Base-by-base conservation (phyloP, 768 basidiomycete species). In the Podaxis sp. region DNA sequence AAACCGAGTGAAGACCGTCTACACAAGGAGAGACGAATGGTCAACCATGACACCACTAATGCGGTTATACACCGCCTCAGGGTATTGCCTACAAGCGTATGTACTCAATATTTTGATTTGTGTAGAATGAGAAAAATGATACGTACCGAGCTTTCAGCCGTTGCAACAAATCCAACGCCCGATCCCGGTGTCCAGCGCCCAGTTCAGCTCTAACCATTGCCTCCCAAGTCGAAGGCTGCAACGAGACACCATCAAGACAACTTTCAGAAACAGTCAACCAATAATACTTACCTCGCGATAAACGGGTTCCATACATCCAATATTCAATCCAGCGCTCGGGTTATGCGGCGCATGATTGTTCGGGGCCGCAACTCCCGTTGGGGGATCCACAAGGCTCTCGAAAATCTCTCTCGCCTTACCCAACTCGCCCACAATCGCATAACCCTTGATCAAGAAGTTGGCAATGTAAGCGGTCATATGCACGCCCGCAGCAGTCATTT, bases 391-490 rank as follows among this genome's bases (percentile, higher is more conserved):
- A 71, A 99, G 79, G 8, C 80, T 73, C 73, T 95, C 93, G 73
- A 99, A 99, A 60, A 96, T 76, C 38, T 72, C 75, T 40, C 96
- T 81, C 1, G 96, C 88, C 59, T 84, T 79, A 15, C 85, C 87
- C 59, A 98, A 79, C 46, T 89, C 79, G 17, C 89, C 88, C 1
- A 80, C 82, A 28, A 87, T 83, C 0, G 95, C 80, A 64, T 81
- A 87, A 0, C 87, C 88, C 71, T 86, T 84, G 76, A 95, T 92
- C 69, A 93, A 77, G 61, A 89, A 80, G 77, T 98, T 98, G 28
- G 90, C 91, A 66, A 98, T 92, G 75, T 99, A 99, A 5, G 96
- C 95, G 2, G 96, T 98, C 86, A 95, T 89, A 68, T 91, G 90
- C 7, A 95, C 85, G 36, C 86, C 86, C 5, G 82, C 78, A 1